A percentile compares a stretch with the other conserved stretches of the same genome.
Evolutionary conservation across 2,329 filamentous ascomycete genomes (phyloP).

Genomic region (Chaetomium globosum): DNA sequence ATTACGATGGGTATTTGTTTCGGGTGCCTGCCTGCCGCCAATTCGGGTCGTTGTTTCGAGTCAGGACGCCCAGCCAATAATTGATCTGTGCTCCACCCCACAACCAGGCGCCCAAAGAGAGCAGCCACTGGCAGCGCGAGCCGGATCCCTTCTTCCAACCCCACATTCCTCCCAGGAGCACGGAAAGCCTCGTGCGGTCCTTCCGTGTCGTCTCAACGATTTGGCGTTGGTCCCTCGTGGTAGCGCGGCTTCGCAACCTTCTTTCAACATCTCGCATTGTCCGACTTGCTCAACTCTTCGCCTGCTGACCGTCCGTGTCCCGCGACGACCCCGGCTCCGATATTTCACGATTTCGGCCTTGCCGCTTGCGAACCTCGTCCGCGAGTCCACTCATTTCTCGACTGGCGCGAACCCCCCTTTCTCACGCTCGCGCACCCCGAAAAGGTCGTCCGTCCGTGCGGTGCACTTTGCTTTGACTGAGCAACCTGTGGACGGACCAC

Average conservation of each 20-base stretch:
- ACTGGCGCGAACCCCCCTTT: neutral
- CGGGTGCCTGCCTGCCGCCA: neutral
- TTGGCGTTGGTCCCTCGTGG: constrained; percentile 1
- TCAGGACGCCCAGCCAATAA: neutral
- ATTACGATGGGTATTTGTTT: neutral
- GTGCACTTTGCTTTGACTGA: constrained; percentile 3
- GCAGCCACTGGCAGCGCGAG: neutral
- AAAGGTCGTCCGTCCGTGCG: constrained; percentile 23
- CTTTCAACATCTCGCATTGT: neutral
- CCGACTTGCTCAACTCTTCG: neutral
- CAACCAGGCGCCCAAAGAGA: neutral
- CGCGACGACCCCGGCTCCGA: too few relatives aligned
- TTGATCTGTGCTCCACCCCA: constrained; percentile 18
- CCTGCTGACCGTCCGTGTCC: neutral
- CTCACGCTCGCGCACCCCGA: constrained; percentile 11
- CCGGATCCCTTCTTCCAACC: constrained; percentile 9
- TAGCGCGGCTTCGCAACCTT: neutral
- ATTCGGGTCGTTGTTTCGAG: neutral
- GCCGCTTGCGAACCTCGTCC: constrained; percentile 11
- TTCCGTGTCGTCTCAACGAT: neutral
- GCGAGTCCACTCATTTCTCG: neutral
- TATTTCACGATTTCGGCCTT: neutral
- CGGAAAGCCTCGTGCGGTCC: constrained; percentile 19
- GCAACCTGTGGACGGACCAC: constrained; percentile 16
- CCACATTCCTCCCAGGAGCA: constrained; percentile 16